Conservation (phyloP, 2,329 filamentous ascomycete species). For the Mycogone perniciosa region DNA sequence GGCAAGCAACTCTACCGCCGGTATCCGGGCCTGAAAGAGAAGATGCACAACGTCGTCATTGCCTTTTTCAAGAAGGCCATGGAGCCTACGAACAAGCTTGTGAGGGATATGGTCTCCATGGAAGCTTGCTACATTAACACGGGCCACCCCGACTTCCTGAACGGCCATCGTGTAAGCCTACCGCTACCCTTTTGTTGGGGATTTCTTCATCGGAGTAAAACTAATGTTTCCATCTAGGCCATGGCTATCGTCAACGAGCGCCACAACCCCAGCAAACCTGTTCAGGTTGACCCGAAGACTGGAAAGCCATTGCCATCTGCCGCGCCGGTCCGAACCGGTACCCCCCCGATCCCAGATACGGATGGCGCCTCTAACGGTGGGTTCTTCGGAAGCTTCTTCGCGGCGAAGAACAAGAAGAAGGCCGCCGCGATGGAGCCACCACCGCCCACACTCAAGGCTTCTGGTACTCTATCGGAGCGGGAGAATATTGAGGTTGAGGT, state of each 20-base stretch:
- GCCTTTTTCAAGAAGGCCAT: conserved; percentile 96
- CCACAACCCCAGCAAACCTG: conserved; percentile 72
- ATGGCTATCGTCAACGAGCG: conserved; percentile 98
- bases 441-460: conserved; percentile 87
- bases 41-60: conserved; percentile 89
- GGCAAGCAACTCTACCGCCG: conserved; percentile 84
- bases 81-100: conserved; percentile 97
- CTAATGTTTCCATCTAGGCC: conserved; percentile 43
- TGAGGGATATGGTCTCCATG: conserved; percentile 88
- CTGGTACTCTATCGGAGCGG: conserved; percentile 85
- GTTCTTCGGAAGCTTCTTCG: conserved; percentile 98
- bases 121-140: conserved; percentile 98
- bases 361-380: conserved; percentile 56
- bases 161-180: conserved; percentile 71
- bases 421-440: conserved; percentile 99
- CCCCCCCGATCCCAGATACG: conserved; percentile 58
- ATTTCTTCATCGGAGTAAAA: conserved; percentile 8
- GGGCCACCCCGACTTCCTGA: conserved; percentile 94
- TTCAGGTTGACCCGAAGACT: conserved; percentile 96
- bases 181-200: neutral
- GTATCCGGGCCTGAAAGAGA: conserved; percentile 94
- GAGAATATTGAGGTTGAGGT: conserved; percentile 96
- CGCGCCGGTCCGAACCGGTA: conserved; percentile 65
- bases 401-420: conserved; percentile 99
- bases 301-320: conserved; percentile 78